These are phyloP conservation scores for Podaxis sp. DNA, from an alignment of 768 basidiomycete genomes.

Conservation along the genomic window DNA sequence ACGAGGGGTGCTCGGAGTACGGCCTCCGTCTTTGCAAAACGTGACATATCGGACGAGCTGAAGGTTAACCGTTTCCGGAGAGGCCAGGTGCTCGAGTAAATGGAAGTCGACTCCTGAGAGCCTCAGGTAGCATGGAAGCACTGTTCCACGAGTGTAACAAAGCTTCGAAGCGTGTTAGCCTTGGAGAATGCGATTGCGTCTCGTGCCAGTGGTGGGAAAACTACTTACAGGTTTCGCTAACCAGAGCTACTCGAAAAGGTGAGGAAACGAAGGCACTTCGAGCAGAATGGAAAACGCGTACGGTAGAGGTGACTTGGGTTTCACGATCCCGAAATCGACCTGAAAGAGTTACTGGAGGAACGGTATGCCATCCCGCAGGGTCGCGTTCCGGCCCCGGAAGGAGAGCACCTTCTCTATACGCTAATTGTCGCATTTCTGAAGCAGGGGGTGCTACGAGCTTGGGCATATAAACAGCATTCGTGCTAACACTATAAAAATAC, in stretches of 20 bases:
- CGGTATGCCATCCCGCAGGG: slow-evolving; percentile 23
- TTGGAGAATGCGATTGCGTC: neutral
- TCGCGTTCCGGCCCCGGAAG: slow-evolving; percentile 22
- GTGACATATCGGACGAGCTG: neutral
- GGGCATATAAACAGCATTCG: slow-evolving; percentile 22
- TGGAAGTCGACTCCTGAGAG: slow-evolving; percentile 15
- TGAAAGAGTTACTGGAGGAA: slow-evolving; percentile 5
- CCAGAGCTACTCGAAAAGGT: slow-evolving; percentile 20
- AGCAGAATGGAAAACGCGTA: slow-evolving; percentile 3
- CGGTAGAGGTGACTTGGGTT: slow-evolving; percentile 9
- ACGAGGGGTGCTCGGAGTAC: neutral
- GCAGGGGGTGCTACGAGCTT: slow-evolving; percentile 19
- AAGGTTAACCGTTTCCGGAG: neutral
- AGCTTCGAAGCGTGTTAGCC: slow-evolving; percentile 15
- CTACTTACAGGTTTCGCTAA: slow-evolving; percentile 24
- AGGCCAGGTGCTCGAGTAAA: slow-evolving; percentile 9
- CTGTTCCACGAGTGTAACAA: slow-evolving; percentile 24
- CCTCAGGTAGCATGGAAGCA: slow-evolving; percentile 24
- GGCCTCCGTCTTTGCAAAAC: neutral
- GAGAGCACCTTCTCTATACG: slow-evolving; percentile 21
- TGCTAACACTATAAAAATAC: slow-evolving; percentile 20
- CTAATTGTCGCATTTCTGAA: slow-evolving; percentile 21
- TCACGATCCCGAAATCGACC: slow-evolving; percentile 9
- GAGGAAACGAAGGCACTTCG: neutral
- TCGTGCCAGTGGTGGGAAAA: no score